Evolutionary conservation across 208 protist species (phyloP).

Genomic region (Herpetomonas tarakana): DNA sequence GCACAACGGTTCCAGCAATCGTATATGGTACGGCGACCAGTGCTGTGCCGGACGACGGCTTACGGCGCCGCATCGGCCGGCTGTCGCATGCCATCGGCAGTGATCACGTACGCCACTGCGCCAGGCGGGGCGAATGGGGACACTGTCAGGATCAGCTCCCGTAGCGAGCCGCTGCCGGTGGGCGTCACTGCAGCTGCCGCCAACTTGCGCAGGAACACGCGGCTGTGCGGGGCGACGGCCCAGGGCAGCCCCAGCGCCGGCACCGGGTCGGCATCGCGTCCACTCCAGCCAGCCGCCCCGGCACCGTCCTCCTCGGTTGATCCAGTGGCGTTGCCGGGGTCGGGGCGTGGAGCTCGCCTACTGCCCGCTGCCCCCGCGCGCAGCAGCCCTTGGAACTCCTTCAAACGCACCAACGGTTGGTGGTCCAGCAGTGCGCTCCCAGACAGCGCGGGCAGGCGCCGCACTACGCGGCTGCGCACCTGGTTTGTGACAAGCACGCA

Average conservation of each 20-base stretch:
- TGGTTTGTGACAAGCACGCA: constrained; percentile 66
- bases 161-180: constrained; percentile 6
- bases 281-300: too few species aligned
- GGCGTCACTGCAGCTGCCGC: too few species aligned
- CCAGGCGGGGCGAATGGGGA: constrained; percentile 37
- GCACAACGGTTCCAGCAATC: too few species aligned
- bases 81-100: constrained; percentile 32
- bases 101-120: constrained; percentile 32
- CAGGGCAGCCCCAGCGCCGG: constrained; percentile 60
- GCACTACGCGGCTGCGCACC: constrained; percentile 23
- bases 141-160: constrained; percentile 34
- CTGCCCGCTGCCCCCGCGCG: too few species aligned
- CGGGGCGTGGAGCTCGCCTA: too few species aligned
- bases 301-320: too few species aligned
- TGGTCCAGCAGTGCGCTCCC: too few species aligned
- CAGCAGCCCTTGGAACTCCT: constrained; percentile 3
- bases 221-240: constrained; percentile 37
- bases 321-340: too few species aligned
- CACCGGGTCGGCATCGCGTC: constrained; percentile 9
- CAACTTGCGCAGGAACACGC: constrained; percentile 42
- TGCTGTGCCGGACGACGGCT: too few species aligned
- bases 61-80: too few species aligned
- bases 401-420: background rate
- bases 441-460: too few species aligned
- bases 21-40: too few species aligned